Percentiles rank a stretch among this genome's conserved stretches.
Evolutionary conservation across 176 grass and related monocot genomes (phyloP).

Genomic region (Avena sativa): DNA sequence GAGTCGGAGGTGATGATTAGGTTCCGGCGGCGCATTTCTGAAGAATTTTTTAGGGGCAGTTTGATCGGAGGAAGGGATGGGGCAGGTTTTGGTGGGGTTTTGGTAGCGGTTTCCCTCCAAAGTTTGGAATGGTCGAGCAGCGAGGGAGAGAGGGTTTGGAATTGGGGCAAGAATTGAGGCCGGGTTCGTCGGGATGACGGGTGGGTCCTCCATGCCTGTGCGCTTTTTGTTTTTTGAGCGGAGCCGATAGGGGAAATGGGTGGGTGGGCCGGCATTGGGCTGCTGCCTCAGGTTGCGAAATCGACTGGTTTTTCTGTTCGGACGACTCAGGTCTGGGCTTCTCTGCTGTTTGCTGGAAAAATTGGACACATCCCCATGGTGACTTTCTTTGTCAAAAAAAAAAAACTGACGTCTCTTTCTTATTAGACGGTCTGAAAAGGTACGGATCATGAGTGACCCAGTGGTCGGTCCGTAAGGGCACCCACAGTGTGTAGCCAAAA

Average conservation of each 20-base stretch:
- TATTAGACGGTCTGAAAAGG: too few species aligned
- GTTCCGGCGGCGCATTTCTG: slow-evolving; percentile 54
- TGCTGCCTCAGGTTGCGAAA: not conserved
- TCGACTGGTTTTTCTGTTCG: not conserved
- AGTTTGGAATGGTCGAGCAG: not conserved
- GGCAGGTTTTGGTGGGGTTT: slow-evolving; percentile 30
- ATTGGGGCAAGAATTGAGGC: not conserved
- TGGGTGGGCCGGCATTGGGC: not conserved
- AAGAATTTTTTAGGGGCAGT: slow-evolving; percentile 5
- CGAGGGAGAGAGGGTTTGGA: not conserved
- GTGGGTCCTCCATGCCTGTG: not conserved
- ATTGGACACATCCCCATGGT: not conserved
- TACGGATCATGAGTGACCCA: too few species aligned
- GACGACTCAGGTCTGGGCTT: not conserved
- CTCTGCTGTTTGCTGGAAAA: not conserved
- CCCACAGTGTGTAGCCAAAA: too few species aligned
- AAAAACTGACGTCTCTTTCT: too few species aligned
- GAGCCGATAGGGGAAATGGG: not conserved
- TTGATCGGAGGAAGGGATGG: not conserved
- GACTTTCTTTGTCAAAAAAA: too few species aligned
- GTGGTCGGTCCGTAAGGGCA: too few species aligned
- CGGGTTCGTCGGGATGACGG: not conserved
- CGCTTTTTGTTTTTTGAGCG: too few species aligned
- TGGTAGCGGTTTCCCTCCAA: slow-evolving; percentile 41
- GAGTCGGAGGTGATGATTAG: slow-evolving; percentile 67